phyloP scores from a whole-genome alignment of 1,284 basidiomycete species.

The Athelia sp. region DNA sequence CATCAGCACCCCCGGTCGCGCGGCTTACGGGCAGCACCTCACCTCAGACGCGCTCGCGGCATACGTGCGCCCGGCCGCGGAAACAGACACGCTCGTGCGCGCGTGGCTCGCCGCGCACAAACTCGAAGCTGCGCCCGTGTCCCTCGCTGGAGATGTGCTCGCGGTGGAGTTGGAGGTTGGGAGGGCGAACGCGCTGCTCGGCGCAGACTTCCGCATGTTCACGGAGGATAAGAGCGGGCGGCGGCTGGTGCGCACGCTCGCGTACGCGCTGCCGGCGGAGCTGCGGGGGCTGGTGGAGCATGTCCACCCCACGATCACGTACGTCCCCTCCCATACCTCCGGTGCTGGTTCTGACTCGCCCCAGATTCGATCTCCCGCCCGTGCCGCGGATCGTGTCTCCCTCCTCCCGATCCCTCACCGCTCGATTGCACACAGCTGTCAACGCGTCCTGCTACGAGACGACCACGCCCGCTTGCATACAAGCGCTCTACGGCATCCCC shows the following conservation, averaged over 20 bases:
- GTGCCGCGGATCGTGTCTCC: conserved; percentile 5
- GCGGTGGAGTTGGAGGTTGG: conserved; percentile 29
- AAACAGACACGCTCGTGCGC: background rate
- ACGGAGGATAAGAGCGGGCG: conserved; percentile 24
- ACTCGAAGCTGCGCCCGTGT: conserved; percentile 27
- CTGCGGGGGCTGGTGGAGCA: conserved; percentile 32
- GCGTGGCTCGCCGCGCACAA: conserved; percentile 11
- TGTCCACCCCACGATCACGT: conserved; percentile 42
- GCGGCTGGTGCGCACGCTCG: conserved; percentile 31
- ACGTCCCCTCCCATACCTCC: too few relatives aligned
- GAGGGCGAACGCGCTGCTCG: conserved; percentile 33
- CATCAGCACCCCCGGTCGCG: conserved; percentile 22
- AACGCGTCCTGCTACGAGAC: conserved; percentile 10
- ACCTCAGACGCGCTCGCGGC: conserved; percentile 19
- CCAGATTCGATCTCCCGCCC: conserved; percentile 11
- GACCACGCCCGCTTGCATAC: conserved; percentile 23
- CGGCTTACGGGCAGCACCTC: conserved; percentile 25
- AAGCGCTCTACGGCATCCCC: conserved; percentile 27
- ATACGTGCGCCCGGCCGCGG: background rate
- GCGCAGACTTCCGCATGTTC: conserved; percentile 34
- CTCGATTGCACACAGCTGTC: conserved; percentile 6
- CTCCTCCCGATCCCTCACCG: conserved; percentile 5
- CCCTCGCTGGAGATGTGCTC: conserved; percentile 38
- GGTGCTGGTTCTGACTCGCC: too few relatives aligned
- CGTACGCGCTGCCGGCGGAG: conserved; percentile 35